Percentiles rank a stretch among this genome's conserved stretches.
Evolutionary conservation across 202 grass and related monocot genomes (phyloP).

Genomic region (Musa balbisiana): DNA sequence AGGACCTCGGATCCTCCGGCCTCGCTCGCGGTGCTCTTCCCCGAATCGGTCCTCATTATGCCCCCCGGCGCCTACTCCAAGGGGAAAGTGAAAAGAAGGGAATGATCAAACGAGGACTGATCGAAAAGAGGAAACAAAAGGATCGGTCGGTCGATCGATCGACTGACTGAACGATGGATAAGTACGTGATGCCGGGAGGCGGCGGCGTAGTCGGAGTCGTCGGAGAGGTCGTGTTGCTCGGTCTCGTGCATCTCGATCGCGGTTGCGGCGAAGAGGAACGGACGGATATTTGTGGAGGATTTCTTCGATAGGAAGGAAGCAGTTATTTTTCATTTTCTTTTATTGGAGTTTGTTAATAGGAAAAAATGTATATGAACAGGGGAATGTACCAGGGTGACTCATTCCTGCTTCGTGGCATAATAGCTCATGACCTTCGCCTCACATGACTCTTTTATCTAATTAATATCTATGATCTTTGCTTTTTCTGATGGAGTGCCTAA

Average conservation of each 20-base stretch:
- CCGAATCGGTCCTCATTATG: constrained; percentile 41
- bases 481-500: too few relatives aligned
- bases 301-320: not conserved
- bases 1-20: constrained; percentile 53
- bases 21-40: constrained; percentile 34
- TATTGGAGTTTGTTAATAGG: too few relatives aligned
- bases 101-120: too few relatives aligned
- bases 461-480: too few relatives aligned
- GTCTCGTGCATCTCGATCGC: constrained; percentile 39
- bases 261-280: not conserved
- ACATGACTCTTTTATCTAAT: too few relatives aligned
- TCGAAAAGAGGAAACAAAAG: not conserved
- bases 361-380: too few relatives aligned
- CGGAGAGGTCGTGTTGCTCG: constrained; percentile 83
- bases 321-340: not conserved
- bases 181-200: constrained; percentile 37
- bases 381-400: too few relatives aligned
- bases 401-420: too few relatives aligned
- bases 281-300: not conserved
- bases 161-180: not conserved
- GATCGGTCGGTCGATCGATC: not conserved
- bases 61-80: constrained; percentile 37
- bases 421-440: too few relatives aligned
- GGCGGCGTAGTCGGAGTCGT: constrained; percentile 88
- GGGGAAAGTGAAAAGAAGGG: not conserved